phyloP scores from a whole-genome alignment of 164 flowering plant genomes.

The Saururus chinensis region DNA sequence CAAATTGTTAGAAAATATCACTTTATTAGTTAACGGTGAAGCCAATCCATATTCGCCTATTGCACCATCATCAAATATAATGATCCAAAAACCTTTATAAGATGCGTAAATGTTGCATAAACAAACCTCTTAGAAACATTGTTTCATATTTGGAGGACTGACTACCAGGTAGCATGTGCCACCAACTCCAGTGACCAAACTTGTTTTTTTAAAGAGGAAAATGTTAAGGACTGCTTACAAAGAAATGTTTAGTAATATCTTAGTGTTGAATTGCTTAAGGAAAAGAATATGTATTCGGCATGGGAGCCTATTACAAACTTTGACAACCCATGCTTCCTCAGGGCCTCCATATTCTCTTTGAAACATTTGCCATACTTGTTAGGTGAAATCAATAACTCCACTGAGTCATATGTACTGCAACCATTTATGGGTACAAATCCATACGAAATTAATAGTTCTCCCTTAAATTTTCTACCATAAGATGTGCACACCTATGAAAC shows the following conservation, averaged over 20 bases:
- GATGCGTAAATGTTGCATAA: too few species aligned
- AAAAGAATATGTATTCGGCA: not conserved
- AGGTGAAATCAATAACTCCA: constrained; percentile 59
- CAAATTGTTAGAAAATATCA: too few species aligned
- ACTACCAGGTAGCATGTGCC: constrained; percentile 90
- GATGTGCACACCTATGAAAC: constrained; percentile 81
- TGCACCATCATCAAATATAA: too few species aligned
- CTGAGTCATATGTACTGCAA: constrained; percentile 77
- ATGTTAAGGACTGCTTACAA: constrained; percentile 64
- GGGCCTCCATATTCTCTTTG: too few species aligned
- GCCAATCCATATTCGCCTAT: too few species aligned
- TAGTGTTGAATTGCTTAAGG: too few species aligned
- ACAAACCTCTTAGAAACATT: constrained; percentile 64
- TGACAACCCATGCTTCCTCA: too few species aligned
- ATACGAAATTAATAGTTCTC: constrained; percentile 88
- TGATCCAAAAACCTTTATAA: too few species aligned
- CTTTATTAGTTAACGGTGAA: too few species aligned
- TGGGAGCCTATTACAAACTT: constrained; percentile 12
- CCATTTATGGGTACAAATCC: constrained; percentile 91
- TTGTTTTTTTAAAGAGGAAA: constrained; percentile 70
- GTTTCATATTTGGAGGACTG: constrained; percentile 69
- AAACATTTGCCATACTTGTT: too few species aligned
- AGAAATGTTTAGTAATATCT: too few species aligned
- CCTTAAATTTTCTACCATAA: constrained; percentile 94
- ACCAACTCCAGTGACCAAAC: constrained; percentile 91